phyloP scores from a whole-genome alignment of 2,329 filamentous ascomycete species.

The Alternaria brassicae region DNA sequence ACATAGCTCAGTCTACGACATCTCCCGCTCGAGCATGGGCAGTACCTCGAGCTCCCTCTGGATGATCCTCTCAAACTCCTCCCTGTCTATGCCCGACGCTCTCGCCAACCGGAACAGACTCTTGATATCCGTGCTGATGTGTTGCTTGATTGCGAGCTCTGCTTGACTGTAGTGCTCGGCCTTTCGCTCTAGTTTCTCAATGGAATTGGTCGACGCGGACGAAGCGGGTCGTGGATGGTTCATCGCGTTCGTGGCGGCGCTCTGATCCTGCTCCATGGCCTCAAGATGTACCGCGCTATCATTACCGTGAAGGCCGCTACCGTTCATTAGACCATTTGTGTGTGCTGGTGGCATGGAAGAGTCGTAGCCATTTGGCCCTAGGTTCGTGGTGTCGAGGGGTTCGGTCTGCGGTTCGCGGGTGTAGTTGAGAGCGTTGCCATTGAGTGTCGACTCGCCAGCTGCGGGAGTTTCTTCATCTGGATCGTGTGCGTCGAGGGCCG shows the following conservation, averaged over 20 bases:
- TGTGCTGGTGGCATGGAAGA: conserved; percentile 39
- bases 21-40: conserved; percentile 69
- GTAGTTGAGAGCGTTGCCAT: conserved; percentile 58
- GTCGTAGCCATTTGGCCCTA: conserved; percentile 42
- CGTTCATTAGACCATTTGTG: conserved; percentile 10
- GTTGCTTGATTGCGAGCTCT: conserved; percentile 78
- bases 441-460: conserved; percentile 59
- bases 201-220: conserved; percentile 56
- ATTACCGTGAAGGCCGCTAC: conserved; percentile 12
- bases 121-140: conserved; percentile 78
- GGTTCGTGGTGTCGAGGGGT: conserved; percentile 50
- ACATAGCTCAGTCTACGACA: conserved; percentile 5
- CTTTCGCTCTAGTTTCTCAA: conserved; percentile 65
- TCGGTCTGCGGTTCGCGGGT: conserved; percentile 55
- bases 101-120: conserved; percentile 76
- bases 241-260: conserved; percentile 36
- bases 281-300: conserved; percentile 34
- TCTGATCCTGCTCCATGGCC: conserved; percentile 28
- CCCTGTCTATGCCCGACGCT: conserved; percentile 73
- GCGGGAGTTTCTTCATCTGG: conserved; percentile 70
- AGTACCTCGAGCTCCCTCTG: conserved; percentile 75
- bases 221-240: conserved; percentile 48
- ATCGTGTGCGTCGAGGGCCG: conserved; percentile 80
- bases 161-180: conserved; percentile 66
- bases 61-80: conserved; percentile 77